Percentiles rank a stretch among this genome's conserved stretches.
Evolutionary conservation across 192 early-diverging fungal genomes (phyloP).

Genomic region (Linnemannia elongata): DNA sequence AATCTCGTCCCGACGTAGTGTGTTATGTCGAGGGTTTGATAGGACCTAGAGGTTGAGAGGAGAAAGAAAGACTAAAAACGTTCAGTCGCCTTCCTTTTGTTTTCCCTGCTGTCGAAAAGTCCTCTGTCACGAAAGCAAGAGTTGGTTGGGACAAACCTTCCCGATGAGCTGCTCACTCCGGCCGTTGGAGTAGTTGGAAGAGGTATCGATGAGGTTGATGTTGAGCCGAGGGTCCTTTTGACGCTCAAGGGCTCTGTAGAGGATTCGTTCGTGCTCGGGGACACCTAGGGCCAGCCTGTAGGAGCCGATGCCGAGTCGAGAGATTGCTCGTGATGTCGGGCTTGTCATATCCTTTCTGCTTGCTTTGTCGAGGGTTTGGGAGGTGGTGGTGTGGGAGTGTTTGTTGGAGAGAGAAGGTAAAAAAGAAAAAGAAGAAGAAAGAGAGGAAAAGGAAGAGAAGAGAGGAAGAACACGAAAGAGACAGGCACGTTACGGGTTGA

Average conservation of each 20-base stretch:
- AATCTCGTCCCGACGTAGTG: constrained; percentile 37
- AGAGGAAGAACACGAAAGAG: background rate
- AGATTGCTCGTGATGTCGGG: constrained; percentile 82
- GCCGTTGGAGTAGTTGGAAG: constrained; percentile 51
- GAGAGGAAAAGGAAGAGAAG: background rate
- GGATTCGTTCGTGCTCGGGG: constrained; percentile 38
- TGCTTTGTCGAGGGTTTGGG: background rate
- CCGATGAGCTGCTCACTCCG: constrained; percentile 55
- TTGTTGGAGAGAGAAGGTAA: background rate
- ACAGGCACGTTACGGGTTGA: no score
- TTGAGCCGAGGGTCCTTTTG: constrained; percentile 40
- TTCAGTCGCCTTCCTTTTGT: no score
- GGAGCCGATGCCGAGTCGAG: constrained; percentile 49
- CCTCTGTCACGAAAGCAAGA: background rate
- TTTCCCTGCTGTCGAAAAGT: background rate
- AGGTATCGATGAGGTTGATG: constrained; percentile 59
- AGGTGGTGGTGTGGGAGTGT: background rate
- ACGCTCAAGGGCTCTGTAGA: constrained; percentile 48
- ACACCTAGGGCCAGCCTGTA: constrained; percentile 40
- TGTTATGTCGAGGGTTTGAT: constrained; percentile 32
- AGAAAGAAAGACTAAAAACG: no score
- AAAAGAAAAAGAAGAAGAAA: no score
- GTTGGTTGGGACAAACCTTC: constrained; percentile 12
- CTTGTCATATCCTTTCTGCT: constrained; percentile 7
- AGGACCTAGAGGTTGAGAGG: constrained; percentile 18